Evolutionary conservation across 768 basidiomycete species (phyloP), one percentile per base, ranked within the genome.

Genomic region (Mycena haematopus): DNA sequence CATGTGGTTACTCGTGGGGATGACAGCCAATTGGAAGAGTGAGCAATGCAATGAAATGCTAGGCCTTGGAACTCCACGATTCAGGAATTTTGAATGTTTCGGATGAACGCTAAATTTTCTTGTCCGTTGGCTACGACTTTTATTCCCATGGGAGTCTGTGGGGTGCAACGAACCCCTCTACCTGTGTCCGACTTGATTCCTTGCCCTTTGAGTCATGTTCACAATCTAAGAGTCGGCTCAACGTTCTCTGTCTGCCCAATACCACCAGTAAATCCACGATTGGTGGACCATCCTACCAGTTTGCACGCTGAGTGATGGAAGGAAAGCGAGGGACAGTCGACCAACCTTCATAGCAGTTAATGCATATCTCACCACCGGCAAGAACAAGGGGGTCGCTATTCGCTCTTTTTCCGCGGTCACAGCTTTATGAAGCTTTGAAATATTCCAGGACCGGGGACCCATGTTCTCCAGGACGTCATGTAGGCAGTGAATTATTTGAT

Each of bases 291-390:
- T 83, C 81, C 84, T 85, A 54, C 6, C 29, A 51, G 31, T 60
- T 46, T 27, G 0, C n/a, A 44, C 24, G 3, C 8, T 52, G 7
- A 56, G 31, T 19, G 33, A 31, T 54, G 29, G 25, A 3, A 50
- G 42, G 22, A 49, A 38, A 25, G 19, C 15, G 51, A 35, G 29
- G 0, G 22, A n/a, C 50, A 15, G 35, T 21, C 31, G 29, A 70
- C 82, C n/a, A 58, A 90, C 95, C 86, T 92, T 94, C 78, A 87
- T 85, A 2, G 89, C 95, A 1, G 90, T 95, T 67, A 97, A 72
- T 3, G 90, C 91, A 70, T 92, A 85, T 55, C 96, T 77, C 53
- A 96, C 74, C 0, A 86, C 82, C 1, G 83, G 88, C 87, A 95
- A 89, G 67, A 93, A 86, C 22, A 77, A 75, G 54, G 80, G 76